Conservation (phyloP, 305 asterid species). For the Ilex paraguariensis region DNA sequence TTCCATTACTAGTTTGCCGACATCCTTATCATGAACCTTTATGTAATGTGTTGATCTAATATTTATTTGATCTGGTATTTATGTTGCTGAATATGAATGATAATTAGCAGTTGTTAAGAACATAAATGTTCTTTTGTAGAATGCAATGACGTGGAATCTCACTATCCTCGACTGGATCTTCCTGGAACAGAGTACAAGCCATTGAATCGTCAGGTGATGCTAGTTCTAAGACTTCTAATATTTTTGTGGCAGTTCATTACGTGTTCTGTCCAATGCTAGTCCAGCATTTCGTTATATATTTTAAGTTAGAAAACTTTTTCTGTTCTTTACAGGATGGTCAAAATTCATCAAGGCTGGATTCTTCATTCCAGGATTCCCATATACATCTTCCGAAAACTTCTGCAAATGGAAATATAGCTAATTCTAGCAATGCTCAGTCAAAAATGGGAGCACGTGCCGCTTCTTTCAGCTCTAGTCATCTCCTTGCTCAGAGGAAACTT, state of each 20-base stretch:
- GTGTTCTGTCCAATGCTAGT: slow-evolving; percentile 5
- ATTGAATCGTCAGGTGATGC: slow-evolving; percentile 58
- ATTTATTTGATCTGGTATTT: too few species aligned
- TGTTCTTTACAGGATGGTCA: slow-evolving; percentile 49
- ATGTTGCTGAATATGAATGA: too few species aligned
- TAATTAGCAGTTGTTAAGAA: neutral
- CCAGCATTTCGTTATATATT: neutral
- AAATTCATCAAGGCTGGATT: slow-evolving; percentile 25
- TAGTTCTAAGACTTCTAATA: slow-evolving; percentile 3
- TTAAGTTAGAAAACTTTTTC: neutral
- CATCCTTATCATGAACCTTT: too few species aligned
- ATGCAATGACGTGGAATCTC: slow-evolving; percentile 72
- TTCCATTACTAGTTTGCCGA: too few species aligned
- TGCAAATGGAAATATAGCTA: slow-evolving; percentile 42
- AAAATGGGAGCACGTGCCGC: slow-evolving; percentile 44
- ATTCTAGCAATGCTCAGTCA: slow-evolving; percentile 36
- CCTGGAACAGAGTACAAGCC: slow-evolving; percentile 74
- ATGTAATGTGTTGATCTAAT: too few species aligned
- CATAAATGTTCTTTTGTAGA: slow-evolving; percentile 31
- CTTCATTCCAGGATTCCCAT: slow-evolving; percentile 20
- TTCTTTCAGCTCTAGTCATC: slow-evolving; percentile 53
- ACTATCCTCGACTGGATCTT: slow-evolving; percentile 65
- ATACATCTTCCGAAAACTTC: slow-evolving; percentile 32
- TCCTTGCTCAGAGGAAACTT: slow-evolving; percentile 65
- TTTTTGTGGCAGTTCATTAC: neutral